phyloP scores from a whole-genome alignment of 176 grass and related monocot genomes.

The Leersia perrieri region DNA sequence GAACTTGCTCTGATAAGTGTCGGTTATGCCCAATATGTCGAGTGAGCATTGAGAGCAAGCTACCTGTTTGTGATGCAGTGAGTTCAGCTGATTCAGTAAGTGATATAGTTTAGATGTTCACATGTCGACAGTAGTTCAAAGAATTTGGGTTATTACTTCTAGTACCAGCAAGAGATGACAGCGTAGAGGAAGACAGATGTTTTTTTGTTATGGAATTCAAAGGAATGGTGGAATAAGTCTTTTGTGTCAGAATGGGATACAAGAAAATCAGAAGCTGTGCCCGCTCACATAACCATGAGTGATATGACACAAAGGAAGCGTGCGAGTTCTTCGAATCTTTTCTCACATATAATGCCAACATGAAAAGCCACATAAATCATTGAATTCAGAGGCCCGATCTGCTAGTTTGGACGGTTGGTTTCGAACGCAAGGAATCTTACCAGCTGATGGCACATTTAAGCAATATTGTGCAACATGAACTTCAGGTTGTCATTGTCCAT shows the following conservation, averaged over 20 bases:
- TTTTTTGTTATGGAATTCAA: not conserved
- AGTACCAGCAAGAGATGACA: not conserved
- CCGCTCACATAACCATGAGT: not conserved
- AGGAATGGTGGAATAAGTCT: not conserved
- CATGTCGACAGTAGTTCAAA: conserved; percentile 3
- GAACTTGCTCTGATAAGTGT: conserved; percentile 50
- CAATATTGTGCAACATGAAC: not conserved
- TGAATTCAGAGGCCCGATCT: not conserved
- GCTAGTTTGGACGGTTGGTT: not conserved
- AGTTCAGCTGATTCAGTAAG: conserved; percentile 5
- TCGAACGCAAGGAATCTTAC: not conserved
- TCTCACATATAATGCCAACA: not conserved
- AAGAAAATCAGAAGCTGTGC: not conserved
- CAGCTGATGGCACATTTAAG: not conserved
- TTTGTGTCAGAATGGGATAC: not conserved
- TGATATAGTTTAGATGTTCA: conserved; percentile 32
- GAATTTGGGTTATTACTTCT: not conserved
- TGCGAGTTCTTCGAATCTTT: not conserved
- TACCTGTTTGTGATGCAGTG: conserved; percentile 31
- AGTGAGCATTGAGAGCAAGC: conserved; percentile 40
- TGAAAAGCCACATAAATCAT: not conserved
- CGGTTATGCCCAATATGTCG: conserved; percentile 59
- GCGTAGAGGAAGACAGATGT: not conserved
- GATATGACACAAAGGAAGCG: not conserved
- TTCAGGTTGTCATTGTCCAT: not conserved